phyloP scores from a whole-genome alignment of 2,329 filamentous ascomycete species.

The Dissoconium aciculare region DNA sequence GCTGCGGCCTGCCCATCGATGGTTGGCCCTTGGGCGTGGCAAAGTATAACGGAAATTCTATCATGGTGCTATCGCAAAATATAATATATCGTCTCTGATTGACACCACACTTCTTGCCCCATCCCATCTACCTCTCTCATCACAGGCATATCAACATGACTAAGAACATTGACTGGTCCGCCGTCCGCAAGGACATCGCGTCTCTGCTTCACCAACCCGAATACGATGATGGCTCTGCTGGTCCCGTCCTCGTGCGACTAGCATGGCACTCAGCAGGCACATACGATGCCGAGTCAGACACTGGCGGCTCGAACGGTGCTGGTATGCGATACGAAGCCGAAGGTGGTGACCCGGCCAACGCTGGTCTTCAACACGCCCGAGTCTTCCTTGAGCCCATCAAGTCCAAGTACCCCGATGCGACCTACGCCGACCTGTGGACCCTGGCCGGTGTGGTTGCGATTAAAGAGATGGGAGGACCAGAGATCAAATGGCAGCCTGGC shows the following conservation, averaged over 20 bases:
- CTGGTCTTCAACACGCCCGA: slow-evolving; percentile 47
- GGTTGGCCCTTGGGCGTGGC: too few relatives aligned
- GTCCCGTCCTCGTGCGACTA: slow-evolving; percentile 47
- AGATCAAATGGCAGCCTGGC: slow-evolving; percentile 42
- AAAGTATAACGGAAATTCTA: too few relatives aligned
- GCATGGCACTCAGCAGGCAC: slow-evolving; percentile 53
- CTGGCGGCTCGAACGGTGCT: slow-evolving; percentile 49
- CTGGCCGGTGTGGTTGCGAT: slow-evolving; percentile 45
- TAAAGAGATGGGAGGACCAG: slow-evolving; percentile 45
- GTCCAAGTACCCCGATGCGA: slow-evolving; percentile 45
- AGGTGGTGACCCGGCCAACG: slow-evolving; percentile 50
- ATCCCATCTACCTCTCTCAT: too few relatives aligned
- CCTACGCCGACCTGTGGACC: slow-evolving; percentile 52
- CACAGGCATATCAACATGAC: not conserved
- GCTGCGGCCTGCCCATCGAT: too few relatives aligned
- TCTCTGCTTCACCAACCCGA: slow-evolving; percentile 36
- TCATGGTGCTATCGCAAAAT: too few relatives aligned
- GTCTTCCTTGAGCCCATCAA: slow-evolving; percentile 51
- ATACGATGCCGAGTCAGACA: slow-evolving; percentile 44
- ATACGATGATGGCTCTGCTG: slow-evolving; percentile 51
- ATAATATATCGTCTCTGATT: too few relatives aligned
- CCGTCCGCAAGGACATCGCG: slow-evolving; percentile 82
- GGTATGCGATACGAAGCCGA: slow-evolving; percentile 52
- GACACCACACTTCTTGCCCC: too few relatives aligned
- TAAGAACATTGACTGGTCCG: slow-evolving; percentile 72